phyloP scores from a whole-genome alignment of 1,139 yeast genomes.

The Suhomyces guaymorum region DNA sequence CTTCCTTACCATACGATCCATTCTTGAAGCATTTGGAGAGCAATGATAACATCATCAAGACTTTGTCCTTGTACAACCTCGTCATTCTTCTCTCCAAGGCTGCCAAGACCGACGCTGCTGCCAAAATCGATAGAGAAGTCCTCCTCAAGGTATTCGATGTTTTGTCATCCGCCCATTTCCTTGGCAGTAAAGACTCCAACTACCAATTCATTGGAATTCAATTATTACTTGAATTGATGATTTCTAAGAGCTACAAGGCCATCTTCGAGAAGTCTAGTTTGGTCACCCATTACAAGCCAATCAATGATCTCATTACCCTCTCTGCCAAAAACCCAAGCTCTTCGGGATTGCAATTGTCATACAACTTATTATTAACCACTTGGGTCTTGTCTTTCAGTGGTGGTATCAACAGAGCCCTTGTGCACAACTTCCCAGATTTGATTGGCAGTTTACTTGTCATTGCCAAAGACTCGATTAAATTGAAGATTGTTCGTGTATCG shows the following conservation, averaged over 20 bases:
- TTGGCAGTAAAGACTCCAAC: conserved; percentile 51
- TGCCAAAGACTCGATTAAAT: conserved; percentile 80
- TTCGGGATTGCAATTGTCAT: conserved; percentile 79
- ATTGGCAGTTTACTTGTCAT: conserved; percentile 50
- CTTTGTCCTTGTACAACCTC: conserved; percentile 49
- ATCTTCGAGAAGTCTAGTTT: conserved; percentile 57
- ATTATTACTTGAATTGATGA: conserved; percentile 61
- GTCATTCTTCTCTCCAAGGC: conserved; percentile 39
- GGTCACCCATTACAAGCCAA: conserved; percentile 53
- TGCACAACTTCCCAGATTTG: conserved; percentile 61
- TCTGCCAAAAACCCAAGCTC: conserved; percentile 47
- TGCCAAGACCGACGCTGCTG: conserved; percentile 16
- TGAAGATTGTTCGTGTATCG: conserved; percentile 82
- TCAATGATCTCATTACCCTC: conserved; percentile 38
- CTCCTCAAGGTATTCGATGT: conserved; percentile 46
- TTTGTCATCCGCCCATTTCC: conserved; percentile 39
- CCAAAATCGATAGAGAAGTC: conserved; percentile 31
- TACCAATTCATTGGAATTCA: conserved; percentile 69
- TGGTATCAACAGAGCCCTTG: conserved; percentile 52
- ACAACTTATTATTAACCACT: conserved; percentile 70
- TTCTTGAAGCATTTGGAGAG: conserved; percentile 53
- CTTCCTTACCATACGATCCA: conserved; percentile 57
- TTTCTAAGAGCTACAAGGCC: conserved; percentile 57
- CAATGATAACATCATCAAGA: conserved; percentile 47
- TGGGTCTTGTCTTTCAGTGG: conserved; percentile 84